Evolutionary conservation across 2,329 filamentous ascomycete species (phyloP).

Genomic region (Colletotrichum sp.): DNA sequence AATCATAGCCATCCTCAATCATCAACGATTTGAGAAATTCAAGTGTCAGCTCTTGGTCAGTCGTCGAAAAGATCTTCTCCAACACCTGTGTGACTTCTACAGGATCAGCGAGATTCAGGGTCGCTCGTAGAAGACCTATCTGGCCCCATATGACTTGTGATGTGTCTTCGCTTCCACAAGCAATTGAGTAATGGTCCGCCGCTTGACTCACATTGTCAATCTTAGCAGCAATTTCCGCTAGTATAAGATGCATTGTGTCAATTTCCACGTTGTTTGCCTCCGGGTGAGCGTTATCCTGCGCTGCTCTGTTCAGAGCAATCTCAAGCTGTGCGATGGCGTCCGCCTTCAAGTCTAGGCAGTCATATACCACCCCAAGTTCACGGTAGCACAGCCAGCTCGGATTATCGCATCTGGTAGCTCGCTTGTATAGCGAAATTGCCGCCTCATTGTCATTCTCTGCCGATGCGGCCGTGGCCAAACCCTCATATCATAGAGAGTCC

Average conservation of each 20-base stretch:
- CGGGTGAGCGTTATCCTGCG: neutral
- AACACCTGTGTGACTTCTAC: neutral
- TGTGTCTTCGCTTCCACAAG: neutral
- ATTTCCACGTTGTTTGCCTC: neutral
- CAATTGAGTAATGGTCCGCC: neutral
- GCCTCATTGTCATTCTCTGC: neutral
- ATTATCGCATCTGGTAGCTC: neutral
- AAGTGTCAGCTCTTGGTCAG: neutral
- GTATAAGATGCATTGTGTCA: neutral
- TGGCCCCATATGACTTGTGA: neutral
- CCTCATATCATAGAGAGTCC: neutral
- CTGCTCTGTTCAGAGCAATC: neutral
- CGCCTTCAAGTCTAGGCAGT: neutral
- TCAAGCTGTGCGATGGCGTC: neutral
- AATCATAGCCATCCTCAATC: neutral
- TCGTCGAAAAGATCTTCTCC: neutral
- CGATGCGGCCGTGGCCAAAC: neutral
- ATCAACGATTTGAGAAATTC: neutral
- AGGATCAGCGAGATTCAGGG: neutral
- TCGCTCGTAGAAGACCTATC: neutral
- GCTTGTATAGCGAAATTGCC: neutral
- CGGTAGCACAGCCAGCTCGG: neutral
- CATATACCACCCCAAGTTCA: neutral
- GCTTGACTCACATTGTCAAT: neutral
- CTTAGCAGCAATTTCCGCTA: neutral